phyloP scores from a whole-genome alignment of 352 stramenopile species.

The Pythium aristosporum region DNA sequence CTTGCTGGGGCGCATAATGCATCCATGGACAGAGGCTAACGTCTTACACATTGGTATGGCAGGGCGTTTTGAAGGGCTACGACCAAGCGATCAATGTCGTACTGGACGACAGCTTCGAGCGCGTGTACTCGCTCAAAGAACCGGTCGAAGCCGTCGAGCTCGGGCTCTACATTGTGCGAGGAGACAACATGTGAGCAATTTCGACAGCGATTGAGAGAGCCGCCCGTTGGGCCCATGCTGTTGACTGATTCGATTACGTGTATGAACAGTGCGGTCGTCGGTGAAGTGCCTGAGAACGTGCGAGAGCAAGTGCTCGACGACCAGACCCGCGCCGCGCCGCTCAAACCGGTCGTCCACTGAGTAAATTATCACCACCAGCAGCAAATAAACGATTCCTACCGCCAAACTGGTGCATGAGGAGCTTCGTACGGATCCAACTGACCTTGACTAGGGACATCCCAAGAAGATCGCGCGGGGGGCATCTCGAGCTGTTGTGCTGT shows the following conservation, averaged over 20 bases:
- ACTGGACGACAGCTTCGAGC: conserved; percentile 92
- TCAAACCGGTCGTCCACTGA: conserved; percentile 91
- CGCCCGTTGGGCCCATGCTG: too few species aligned
- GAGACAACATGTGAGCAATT: conserved; percentile 88
- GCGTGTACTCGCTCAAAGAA: conserved; percentile 89
- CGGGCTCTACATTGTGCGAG: conserved; percentile 92
- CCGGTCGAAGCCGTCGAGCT: conserved; percentile 89
- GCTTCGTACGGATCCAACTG: background rate
- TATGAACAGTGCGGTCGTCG: conserved; percentile 62
- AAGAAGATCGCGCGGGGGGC: background rate
- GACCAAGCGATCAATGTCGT: conserved; percentile 94
- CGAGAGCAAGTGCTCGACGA: conserved; percentile 90
- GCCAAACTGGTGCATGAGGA: background rate
- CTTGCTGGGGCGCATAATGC: background rate
- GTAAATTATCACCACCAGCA: conserved; percentile 30
- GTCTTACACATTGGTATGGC: background rate
- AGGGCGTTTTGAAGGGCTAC: conserved; percentile 90
- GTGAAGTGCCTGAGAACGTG: conserved; percentile 82
- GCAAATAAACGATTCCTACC: background rate
- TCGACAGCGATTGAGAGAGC: background rate
- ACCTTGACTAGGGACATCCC: background rate
- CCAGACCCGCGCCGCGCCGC: conserved; percentile 78
- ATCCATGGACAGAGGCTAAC: background rate
- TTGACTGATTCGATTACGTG: background rate
- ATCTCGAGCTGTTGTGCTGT: background rate